These are phyloP conservation scores for Bipolaris zeicola DNA, from an alignment of 2,329 filamentous ascomycete genomes.

Conservation along the genomic window DNA sequence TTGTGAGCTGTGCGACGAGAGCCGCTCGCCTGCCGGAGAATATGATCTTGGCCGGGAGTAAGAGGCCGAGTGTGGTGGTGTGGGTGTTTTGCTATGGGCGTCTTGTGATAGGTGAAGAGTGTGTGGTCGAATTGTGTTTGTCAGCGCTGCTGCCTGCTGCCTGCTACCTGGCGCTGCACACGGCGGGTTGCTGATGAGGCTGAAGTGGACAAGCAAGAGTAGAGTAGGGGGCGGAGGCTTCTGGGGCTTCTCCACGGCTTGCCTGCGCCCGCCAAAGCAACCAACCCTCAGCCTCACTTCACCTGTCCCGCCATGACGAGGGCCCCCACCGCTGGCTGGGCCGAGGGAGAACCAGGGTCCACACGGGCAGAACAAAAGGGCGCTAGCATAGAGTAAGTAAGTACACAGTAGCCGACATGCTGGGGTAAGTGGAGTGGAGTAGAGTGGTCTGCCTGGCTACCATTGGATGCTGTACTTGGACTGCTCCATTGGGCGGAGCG, in stretches of 20 bases:
- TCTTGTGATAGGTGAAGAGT: background rate
- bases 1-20: background rate
- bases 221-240: background rate
- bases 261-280: slow-evolving; percentile 3
- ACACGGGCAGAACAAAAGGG: slow-evolving; percentile 2
- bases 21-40: background rate
- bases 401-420: background rate
- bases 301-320: slow-evolving; percentile 14
- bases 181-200: slow-evolving; percentile 12
- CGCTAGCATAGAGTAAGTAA: slow-evolving; percentile 14
- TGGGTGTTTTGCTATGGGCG: background rate
- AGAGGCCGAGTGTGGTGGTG: background rate
- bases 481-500: background rate
- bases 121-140: background rate
- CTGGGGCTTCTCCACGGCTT: background rate
- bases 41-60: background rate
- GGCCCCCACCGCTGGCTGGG: slow-evolving; percentile 4
- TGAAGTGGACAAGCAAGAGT: slow-evolving; percentile 7
- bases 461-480: slow-evolving; percentile 8
- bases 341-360: slow-evolving; percentile 8
- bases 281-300: slow-evolving; percentile 24
- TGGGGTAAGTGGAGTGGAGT: slow-evolving; percentile 1
- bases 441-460: slow-evolving; percentile 7
- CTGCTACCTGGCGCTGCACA: background rate
- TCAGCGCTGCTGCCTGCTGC: slow-evolving; percentile 3